phyloP scores from a whole-genome alignment of 371 early-diverging fungal genomes.

The Syncephalastrum contaminatum region DNA sequence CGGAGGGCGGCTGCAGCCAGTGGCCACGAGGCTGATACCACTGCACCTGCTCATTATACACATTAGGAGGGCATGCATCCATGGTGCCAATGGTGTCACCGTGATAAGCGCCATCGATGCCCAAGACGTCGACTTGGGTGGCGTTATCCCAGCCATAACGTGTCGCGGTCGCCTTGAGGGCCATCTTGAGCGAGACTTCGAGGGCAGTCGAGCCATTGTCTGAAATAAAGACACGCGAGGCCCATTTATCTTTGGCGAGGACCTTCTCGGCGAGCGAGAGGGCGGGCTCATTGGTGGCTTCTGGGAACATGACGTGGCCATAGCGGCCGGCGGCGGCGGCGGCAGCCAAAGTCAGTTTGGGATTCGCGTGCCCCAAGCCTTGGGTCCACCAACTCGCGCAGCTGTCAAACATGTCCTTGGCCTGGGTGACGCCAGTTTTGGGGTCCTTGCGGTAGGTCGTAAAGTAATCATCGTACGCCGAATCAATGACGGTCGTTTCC shows the following conservation, averaged over 20 bases:
- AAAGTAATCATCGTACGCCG: conserved; percentile 71
- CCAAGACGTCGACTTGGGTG: conserved; percentile 58
- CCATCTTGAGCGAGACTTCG: conserved; percentile 87
- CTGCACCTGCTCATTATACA: conserved; percentile 72
- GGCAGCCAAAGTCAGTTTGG: conserved; percentile 59
- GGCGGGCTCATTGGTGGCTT: conserved; percentile 74
- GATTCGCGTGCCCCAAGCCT: conserved; percentile 76
- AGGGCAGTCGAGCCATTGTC: conserved; percentile 83
- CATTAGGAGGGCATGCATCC: conserved; percentile 78
- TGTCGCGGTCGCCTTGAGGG: conserved; percentile 50
- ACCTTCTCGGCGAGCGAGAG: conserved; percentile 64
- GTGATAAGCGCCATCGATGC: conserved; percentile 78
- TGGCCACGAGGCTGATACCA: conserved; percentile 79
- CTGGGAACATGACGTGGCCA: conserved; percentile 86
- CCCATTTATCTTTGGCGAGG: conserved; percentile 69
- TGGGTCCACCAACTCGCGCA: conserved; percentile 91
- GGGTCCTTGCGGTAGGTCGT: conserved; percentile 40
- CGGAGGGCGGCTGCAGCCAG: conserved; percentile 76
- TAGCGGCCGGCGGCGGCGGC: conserved; percentile 76
- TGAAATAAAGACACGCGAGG: conserved; percentile 73
- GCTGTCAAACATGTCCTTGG: conserved; percentile 66
- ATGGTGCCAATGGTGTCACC: conserved; percentile 88
- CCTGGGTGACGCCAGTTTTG: conserved; percentile 7
- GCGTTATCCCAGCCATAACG: conserved; percentile 41
- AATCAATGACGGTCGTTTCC: conserved; percentile 76